A percentile compares a stretch with the other conserved stretches of the same genome.
These are phyloP conservation scores for Phytomonas francai DNA, from an alignment of 208 protist genomes.

Conservation along the genomic window DNA sequence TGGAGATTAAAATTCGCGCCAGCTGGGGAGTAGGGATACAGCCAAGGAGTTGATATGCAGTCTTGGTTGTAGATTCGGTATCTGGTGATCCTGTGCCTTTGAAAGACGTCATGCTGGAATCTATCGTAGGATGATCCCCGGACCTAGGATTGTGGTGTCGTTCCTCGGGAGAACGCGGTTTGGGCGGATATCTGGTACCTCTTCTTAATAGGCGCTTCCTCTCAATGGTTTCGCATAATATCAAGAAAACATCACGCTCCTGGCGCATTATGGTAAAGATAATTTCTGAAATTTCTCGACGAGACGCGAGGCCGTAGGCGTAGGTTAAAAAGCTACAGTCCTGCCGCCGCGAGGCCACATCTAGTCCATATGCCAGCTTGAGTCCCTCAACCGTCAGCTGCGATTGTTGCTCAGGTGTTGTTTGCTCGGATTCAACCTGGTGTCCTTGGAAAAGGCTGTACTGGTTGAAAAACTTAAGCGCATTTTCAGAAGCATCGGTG, in stretches of 20 bases:
- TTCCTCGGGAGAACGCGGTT: neutral
- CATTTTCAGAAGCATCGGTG: neutral
- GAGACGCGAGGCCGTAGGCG: slow-evolving; percentile 50
- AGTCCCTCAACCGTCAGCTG: slow-evolving; percentile 29
- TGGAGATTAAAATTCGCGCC: slow-evolving; percentile 37
- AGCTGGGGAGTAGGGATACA: slow-evolving; percentile 54
- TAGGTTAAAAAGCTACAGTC: slow-evolving; percentile 51
- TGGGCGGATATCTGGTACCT: neutral
- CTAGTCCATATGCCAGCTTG: slow-evolving; percentile 55
- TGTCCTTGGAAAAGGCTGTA: neutral
- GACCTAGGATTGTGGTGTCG: neutral
- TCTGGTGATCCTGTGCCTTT: neutral
- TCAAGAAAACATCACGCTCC: slow-evolving; percentile 40
- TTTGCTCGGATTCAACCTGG: neutral
- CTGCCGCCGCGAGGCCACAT: slow-evolving; percentile 33
- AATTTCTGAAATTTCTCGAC: slow-evolving; percentile 31
- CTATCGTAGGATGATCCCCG: neutral
- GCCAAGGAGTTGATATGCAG: slow-evolving; percentile 11
- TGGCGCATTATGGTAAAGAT: slow-evolving; percentile 45
- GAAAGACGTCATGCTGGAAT: neutral
- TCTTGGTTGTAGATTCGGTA: neutral
- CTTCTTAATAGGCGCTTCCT: slow-evolving; percentile 6
- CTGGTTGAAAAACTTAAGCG: neutral
- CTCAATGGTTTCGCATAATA: slow-evolving; percentile 42
- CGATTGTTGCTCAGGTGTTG: neutral